phyloP scores from a whole-genome alignment of 495 filamentous ascomycete species.

The Neurospora sp. region DNA sequence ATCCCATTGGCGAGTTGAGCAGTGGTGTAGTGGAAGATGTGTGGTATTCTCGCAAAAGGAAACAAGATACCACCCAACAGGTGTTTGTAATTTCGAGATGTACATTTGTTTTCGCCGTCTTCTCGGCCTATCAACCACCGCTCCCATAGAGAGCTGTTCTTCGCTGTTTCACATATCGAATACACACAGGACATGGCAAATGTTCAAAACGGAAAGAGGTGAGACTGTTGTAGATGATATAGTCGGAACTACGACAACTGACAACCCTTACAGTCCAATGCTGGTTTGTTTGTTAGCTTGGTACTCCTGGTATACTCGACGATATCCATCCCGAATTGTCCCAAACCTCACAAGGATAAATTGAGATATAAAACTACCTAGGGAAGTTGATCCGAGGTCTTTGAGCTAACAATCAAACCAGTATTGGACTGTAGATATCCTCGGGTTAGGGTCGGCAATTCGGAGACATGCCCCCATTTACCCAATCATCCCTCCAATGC shows the following conservation, averaged over 20 bases:
- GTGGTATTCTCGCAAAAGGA: neutral
- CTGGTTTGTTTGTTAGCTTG: too few relatives aligned
- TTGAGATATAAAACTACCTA: too few relatives aligned
- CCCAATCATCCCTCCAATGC: neutral
- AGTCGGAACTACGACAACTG: neutral
- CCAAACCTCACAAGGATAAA: too few relatives aligned
- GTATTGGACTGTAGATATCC: too few relatives aligned
- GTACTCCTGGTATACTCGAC: too few relatives aligned
- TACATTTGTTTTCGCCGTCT: neutral
- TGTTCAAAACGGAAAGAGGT: neutral
- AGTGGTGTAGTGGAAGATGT: neutral
- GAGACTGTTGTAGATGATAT: neutral
- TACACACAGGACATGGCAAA: neutral
- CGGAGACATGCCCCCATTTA: neutral
- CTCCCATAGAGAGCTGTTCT: neutral
- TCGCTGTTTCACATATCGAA: neutral
- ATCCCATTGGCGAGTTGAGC: neutral
- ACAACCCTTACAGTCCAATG: too few relatives aligned
- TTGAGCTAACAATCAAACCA: too few relatives aligned
- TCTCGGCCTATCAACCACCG: neutral
- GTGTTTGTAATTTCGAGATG: neutral
- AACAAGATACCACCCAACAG: neutral
- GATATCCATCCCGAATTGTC: too few relatives aligned
- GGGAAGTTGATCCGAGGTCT: too few relatives aligned
- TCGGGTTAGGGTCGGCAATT: neutral